phyloP scores from a whole-genome alignment of 2,329 filamentous ascomycete genomes.

The Myriosclerotinia scirpicola region DNA sequence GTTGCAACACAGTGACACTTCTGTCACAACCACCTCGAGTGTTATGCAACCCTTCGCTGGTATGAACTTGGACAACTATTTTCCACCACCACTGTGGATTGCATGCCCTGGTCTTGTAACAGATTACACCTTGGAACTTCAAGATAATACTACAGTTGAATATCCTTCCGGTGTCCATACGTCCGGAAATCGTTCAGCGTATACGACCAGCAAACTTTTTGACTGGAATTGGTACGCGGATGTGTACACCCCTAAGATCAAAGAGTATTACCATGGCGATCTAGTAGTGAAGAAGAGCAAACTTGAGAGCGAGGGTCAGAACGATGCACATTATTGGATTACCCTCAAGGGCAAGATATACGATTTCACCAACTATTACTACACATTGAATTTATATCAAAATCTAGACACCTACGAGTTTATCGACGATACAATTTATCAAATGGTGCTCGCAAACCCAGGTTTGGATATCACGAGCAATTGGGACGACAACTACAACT shows the following conservation, averaged over 20 bases:
- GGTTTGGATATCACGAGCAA: constrained; percentile 73
- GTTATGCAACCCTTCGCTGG: constrained; percentile 80
- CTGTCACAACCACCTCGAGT: constrained; percentile 57
- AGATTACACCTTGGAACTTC: constrained; percentile 55
- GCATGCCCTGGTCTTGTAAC: constrained; percentile 74
- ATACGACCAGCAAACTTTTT: constrained; percentile 58
- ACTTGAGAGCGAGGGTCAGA: constrained; percentile 64
- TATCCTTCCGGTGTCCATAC: constrained; percentile 60
- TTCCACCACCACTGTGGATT: constrained; percentile 71
- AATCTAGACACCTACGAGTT: constrained; percentile 61
- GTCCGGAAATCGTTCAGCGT: constrained; percentile 62
- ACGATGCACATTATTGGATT: constrained; percentile 74
- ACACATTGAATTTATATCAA: constrained; percentile 64
- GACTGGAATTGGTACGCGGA: constrained; percentile 74
- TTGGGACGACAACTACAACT: constrained; percentile 57
- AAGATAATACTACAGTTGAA: constrained; percentile 63
- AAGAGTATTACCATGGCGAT: constrained; percentile 83
- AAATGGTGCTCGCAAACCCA: constrained; percentile 70
- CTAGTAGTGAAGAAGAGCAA: constrained; percentile 67
- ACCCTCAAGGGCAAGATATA: constrained; percentile 75
- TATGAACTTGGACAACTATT: constrained; percentile 78
- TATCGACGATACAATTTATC: constrained; percentile 65
- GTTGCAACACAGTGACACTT: constrained; percentile 75
- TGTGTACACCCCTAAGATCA: constrained; percentile 74
- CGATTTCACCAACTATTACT: constrained; percentile 89